Evolutionary conservation across 768 basidiomycete species (phyloP), one percentile per base, ranked within the genome.

Genomic region (Panaeolus cyanescens): DNA sequence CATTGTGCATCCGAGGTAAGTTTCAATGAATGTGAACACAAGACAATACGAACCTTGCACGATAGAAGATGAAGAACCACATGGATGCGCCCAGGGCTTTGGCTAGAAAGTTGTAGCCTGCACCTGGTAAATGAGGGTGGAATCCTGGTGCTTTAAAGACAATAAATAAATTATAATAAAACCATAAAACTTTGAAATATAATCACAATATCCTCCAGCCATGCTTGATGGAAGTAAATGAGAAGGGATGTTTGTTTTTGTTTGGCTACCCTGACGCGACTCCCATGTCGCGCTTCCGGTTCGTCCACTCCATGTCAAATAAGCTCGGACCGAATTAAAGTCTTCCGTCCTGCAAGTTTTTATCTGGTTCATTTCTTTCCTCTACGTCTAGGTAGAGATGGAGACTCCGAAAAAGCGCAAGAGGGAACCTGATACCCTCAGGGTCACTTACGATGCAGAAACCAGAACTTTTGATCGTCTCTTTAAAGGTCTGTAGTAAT

Each of bases 31-130:
- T 12, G 50, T 59, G 55, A 60, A 25, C 55, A 32, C 19, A 28
- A 36, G 8, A 10, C 32, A 32, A 50, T 53, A 81, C 90, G 70
- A 69, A 96, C 95, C 94, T 83, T 65, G 92, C 90, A 59, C 95
- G 88, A 77, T 96, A 97, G 81, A 97, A 96, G 72, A 97, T 95
- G 81, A 95, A 97, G 86, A 96, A 96, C 95, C 95, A 97, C 95
- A 97, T 96, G 25, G 88, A 85, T 32, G 95, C 95, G 54, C 95
- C 95, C 45, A 97, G 80, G 62, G 86, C 87, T 76, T 95, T 95
- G 28, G 91, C 85, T 31, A 96, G 81, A 73, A 93, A 86, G 61
- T 83, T 85, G 75, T 95, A 87, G 69, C 81, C 85, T 68, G 86
- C 81, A 12, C 90, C 86, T 8, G 94, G 92, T 30, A 95, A 81